Evolutionary conservation across 2,329 filamentous ascomycete genomes (phyloP), one percentile per base, ranked within the genome.

Genomic region (Dactylellina drechsleri): DNA sequence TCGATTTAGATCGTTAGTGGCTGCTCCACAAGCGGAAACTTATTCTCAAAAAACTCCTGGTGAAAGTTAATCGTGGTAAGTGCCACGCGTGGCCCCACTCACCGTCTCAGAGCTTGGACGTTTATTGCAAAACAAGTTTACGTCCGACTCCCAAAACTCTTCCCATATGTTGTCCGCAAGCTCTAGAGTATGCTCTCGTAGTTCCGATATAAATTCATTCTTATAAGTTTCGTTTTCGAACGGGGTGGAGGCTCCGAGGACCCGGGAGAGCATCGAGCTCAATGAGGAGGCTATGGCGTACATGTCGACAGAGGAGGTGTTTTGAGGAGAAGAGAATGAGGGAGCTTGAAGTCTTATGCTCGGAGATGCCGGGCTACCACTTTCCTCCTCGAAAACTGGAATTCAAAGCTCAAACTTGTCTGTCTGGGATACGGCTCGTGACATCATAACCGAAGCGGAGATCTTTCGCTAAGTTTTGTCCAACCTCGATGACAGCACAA

Each of bases 71-170:
- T 12, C 4, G 15, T 36, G 31, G 31, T 36, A 10, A 36, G 6
- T 36, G 23, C 31, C 10, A 36, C 10, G 10, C 23, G 10, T 8
- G 10, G 6, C 31, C 31, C 31, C 10, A 47, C 64, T 18, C 41
- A 75, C 71, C 0, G 71, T 75, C 47, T 75, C 71, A 3, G 71
- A 52, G 49, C 71, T 68, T 31, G 71, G 43, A 6, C 71, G 71
- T 47, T 68, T 58, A 45, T 75, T 75, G 49, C 71, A 75, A 53
- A 75, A 75, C 18, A 75, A 45, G 54, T 75, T 64, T 15, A 75
- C 53, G 50, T 75, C 71, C 6, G 64, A 40, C 7, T 75, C 71
- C 71, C 71, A 75, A 28, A 75, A 75, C 4, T 75, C 66, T 41
- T 49, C 54, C 71, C 71, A 75, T 2, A 75, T 75, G 41, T 75